Base-by-base conservation (phyloP, 129 eudicot species). In the Kitagawia praeruptora region DNA sequence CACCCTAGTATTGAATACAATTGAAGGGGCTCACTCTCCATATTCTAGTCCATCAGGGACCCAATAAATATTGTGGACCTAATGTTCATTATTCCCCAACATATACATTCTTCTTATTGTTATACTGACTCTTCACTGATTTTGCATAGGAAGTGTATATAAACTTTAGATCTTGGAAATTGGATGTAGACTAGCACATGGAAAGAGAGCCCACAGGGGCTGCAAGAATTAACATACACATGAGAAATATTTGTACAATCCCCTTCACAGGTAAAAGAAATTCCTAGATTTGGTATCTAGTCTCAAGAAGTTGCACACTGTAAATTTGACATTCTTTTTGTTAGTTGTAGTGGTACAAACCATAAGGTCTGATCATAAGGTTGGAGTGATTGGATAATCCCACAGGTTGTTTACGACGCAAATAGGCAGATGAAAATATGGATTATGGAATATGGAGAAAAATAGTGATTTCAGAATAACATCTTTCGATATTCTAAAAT, bases 51-150 rank as follows among this genome's bases (percentile, higher is more conserved):
- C 88, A 75, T 51, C 41, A 74, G 61, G 78, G 85, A 82, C 61
- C 88, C 85, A 84, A 77, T 80, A 78, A 82, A 67, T 87, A 75
- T 18, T 47, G 86, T 81, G 83, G 86, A 28, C 83, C 89, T 74
- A 79, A 15, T 67, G 79, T 49, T 80, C 46, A 78, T 84, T 53
- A 72, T 82, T 56, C 88, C 78, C 64, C 81, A 77, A 74, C 79
- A 80, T 80, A 73, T n/a, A 51, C 64, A 78, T 72, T 80, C 58
- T 61, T 78, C 84, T 78, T 38, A 83, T 80, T 81, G 81, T 70
- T 85, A 86, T 53, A 27, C 81, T 53, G 82, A 87, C 86, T 48
- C 53, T 80, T 82, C 67, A 80, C 82, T 82, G 78, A 28, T 78
- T 84, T 84, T 51, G 58, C 75, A 34, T 34, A 47, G 76, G 75